Base-by-base conservation (phyloP, 768 basidiomycete species). In the Calocera cornea region DNA sequence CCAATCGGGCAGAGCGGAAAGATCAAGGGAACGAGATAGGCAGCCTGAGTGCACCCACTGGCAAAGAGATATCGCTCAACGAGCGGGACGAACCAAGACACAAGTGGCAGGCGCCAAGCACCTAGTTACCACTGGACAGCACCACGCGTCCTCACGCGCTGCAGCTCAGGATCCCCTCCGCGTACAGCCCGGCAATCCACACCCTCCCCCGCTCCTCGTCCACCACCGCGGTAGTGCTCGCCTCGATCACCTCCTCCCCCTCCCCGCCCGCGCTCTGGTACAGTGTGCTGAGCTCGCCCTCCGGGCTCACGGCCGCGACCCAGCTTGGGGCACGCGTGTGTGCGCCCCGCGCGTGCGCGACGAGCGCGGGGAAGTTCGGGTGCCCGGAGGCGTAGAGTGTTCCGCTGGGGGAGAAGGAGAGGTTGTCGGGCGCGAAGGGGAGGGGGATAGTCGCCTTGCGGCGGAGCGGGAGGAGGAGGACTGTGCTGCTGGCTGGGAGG, bases 341-440 rank as follows among this genome's bases (percentile, higher is more conserved):
- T 0, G 73, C 77, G 0, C 79, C 74, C 69, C 79, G 78, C 2
- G 83, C 83, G 1, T 87, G 76, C 2, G 71, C 70, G 24, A 75
- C 70, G 33, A 89, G 73, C 19, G 81, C 76, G 0, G 81, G 82
- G 75, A 88, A 87, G 73, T 86, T 79, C 0, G 88, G 84, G 70
- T 88, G 88, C 0, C 88, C 88, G 0, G 84, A 78, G n/a, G 84
- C 84, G 68, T 87, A 75, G 64, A 90, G 77, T 0, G 75, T 67
- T 22, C 80, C 79, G 8, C 73, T 74, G 65, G 80, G 79, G 65
- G 83, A 82, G 71, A 80, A 88, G 65, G 76, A 77, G 41, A 89
- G 66, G 71, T 90, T 90, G 71, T 90, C 88, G 0, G 84, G 79
- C 5, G 76, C 73, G 74, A 87, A 86, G 1, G 88, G 88, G 0